Conservation (phyloP, 257 asterid genomes). For the Pogostemon cablin region DNA sequence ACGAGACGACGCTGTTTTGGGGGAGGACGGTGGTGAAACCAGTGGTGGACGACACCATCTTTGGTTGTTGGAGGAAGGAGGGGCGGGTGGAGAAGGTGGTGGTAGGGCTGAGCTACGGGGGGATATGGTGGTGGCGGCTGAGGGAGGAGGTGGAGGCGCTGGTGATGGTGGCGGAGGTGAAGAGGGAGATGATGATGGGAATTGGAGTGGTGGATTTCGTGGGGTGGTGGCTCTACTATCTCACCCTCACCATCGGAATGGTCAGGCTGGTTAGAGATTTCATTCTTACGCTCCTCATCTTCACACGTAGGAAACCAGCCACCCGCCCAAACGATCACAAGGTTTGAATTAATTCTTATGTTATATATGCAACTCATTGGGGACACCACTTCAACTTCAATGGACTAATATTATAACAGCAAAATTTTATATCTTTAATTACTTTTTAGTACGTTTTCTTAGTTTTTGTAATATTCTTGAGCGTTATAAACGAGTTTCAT, state of each 20-base stretch:
- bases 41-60: constrained; percentile 73
- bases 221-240: constrained; percentile 77
- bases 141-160: constrained; percentile 81
- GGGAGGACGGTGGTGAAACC: constrained; percentile 63
- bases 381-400: no score
- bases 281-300: constrained; percentile 28
- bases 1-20: constrained; percentile 71
- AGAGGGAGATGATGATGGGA: constrained; percentile 48
- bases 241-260: constrained; percentile 61
- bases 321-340: constrained; percentile 44
- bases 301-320: constrained; percentile 36
- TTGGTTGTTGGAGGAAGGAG: constrained; percentile 44
- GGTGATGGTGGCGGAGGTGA: constrained; percentile 62
- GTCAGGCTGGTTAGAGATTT: constrained; percentile 47
- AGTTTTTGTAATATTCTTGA: no score
- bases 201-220: constrained; percentile 57
- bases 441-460: no score
- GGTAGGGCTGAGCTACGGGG: constrained; percentile 55
- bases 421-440: no score
- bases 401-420: no score
- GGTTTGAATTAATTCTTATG: constrained; percentile 34
- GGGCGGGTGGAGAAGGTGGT: constrained; percentile 63
- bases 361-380: no score
- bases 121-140: constrained; percentile 87
- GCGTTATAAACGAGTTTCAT: no score